These are phyloP conservation scores for Colletotrichum graminicola DNA, from an alignment of 2,329 filamentous ascomycete species.

Conservation along the genomic window DNA sequence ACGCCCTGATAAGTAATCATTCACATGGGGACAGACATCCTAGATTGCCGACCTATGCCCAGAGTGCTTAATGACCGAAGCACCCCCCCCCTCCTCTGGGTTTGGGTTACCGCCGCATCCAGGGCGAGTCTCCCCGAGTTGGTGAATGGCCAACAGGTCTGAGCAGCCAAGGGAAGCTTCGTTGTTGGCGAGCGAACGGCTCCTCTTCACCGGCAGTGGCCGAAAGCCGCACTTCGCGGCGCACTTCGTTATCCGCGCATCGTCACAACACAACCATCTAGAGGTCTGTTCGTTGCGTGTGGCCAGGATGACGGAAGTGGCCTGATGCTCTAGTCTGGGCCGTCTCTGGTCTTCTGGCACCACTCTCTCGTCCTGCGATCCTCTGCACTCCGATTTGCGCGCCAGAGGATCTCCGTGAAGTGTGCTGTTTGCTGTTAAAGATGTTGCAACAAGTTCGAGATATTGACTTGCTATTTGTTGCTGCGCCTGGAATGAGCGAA, in stretches of 20 bases:
- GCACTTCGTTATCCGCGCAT: not conserved
- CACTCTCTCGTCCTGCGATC: not conserved
- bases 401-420: not conserved
- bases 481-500: not conserved
- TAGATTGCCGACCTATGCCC: constrained; percentile 28
- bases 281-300: constrained; percentile 23
- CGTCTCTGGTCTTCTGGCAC: constrained; percentile 2
- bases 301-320: constrained; percentile 25
- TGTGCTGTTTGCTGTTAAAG: not conserved
- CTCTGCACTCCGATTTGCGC: constrained; percentile 7
- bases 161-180: constrained; percentile 1
- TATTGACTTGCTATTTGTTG: not conserved
- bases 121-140: not conserved
- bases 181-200: constrained; percentile 4
- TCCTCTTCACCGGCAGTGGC: constrained; percentile 8
- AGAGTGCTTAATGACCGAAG: constrained; percentile 1
- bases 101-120: not conserved
- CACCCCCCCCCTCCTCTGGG: too few relatives aligned
- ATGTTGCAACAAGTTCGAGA: not conserved
- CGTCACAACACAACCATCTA: constrained; percentile 2
- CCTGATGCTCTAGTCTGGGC: constrained; percentile 14
- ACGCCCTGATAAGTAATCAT: constrained; percentile 14
- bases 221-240: not conserved
- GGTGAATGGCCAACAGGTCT: not conserved
- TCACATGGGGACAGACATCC: not conserved